Evolutionary conservation across 345 rosid genomes (phyloP), one percentile per base, ranked within the genome.

Genomic region (Eucalyptus albens): DNA sequence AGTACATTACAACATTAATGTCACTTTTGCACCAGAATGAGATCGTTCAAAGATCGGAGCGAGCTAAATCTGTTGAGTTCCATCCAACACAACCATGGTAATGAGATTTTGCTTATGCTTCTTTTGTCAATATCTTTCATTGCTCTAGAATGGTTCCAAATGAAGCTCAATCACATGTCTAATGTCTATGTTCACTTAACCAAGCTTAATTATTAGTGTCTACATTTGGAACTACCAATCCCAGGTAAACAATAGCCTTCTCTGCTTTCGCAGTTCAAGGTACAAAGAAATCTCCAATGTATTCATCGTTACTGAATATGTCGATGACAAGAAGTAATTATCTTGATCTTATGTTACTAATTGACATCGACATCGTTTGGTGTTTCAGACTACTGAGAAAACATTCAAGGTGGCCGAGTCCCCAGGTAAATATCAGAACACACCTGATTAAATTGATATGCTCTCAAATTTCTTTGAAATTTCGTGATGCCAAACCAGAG

Each of bases 61-160:
- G 97, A 91, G 98, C 95, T 62, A 96, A 96, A 89, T 95, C 95
- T 19, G 94, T 94, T 37, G 96, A 96, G 92, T 93, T 96, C 26
- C 98, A 95, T 90, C 96, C 95, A 24, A 94, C 95, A 37, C 93
- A 96, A 90, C 96, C 98, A 95, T 94, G 97, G 98, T 96, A 90
- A 91, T 31, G 62, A 60, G 69, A 27, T 27, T 53, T 60, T 60
- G 33, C 69, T 60, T 27, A 60, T 27, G 16, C 16, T 60, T 27
- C 69, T 60, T 60, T 60, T 1, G 69, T 60, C 1, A 9, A 60
- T 27, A 60, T 60, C 31, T 60, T 60, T 60, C 69, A 59, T 26
- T 5, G 3, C 29, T 60, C 69, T 60, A 60, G 31, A 27, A 6
- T 12, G 81, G 1, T 9, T 9, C 37, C 0, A 9, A 33, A 69